phyloP scores from a whole-genome alignment of 163 green algal species.

The Scenedesmus sp. region DNA sequence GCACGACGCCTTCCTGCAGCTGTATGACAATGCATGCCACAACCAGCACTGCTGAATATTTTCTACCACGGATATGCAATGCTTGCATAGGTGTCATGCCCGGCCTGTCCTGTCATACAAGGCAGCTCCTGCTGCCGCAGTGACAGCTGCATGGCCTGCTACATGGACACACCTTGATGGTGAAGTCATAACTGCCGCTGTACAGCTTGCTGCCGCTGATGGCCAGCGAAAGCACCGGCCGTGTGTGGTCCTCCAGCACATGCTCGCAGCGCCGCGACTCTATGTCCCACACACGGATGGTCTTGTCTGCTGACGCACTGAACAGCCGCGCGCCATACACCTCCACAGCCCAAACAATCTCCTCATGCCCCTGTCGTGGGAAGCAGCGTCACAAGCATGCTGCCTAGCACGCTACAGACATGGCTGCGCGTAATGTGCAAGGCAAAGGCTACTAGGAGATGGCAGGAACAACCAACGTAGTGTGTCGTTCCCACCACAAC shows the following conservation, averaged over 20 bases:
- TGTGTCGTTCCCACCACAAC: too few species aligned
- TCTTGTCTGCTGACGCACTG: constrained; percentile 94
- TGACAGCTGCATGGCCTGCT: background rate
- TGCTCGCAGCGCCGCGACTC: constrained; percentile 85
- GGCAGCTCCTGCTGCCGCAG: background rate
- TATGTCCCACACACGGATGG: constrained; percentile 95
- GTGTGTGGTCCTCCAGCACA: constrained; percentile 94
- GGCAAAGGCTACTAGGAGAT: too few species aligned
- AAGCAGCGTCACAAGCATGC: background rate
- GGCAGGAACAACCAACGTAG: too few species aligned
- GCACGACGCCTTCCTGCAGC: background rate
- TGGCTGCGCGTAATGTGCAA: too few species aligned
- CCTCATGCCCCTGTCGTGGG: constrained; percentile 87
- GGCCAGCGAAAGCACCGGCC: constrained; percentile 93
- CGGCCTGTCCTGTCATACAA: background rate
- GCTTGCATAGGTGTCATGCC: too few species aligned
- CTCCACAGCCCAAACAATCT: constrained; percentile 97
- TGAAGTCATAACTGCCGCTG: constrained; percentile 95
- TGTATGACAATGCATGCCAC: too few species aligned
- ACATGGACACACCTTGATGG: constrained; percentile 79
- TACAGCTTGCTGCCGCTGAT: constrained; percentile 86
- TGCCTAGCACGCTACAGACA: background rate
- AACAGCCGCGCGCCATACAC: constrained; percentile 84
- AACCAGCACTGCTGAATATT: background rate
- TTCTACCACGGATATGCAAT: background rate